These are phyloP conservation scores for Tagetes erecta DNA, from an alignment of 129 eudicot genomes.

Conservation along the genomic window DNA sequence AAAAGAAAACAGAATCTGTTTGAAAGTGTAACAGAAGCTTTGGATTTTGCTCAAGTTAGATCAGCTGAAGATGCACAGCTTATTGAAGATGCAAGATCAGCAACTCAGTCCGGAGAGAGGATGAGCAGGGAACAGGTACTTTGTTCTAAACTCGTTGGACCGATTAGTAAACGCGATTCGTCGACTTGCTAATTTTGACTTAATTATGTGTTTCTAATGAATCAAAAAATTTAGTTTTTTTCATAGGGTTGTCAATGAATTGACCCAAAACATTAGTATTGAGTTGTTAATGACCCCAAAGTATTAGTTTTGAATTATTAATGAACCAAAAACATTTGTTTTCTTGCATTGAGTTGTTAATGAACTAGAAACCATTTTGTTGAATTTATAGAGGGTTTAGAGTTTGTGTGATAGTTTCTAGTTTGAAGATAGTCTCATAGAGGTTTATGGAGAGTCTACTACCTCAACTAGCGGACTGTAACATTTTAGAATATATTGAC, in stretches of 20 bases:
- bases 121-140: conserved; percentile 85
- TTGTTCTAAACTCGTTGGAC: background rate
- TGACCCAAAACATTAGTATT: too few species aligned
- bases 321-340: background rate
- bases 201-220: too few species aligned
- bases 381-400: too few species aligned
- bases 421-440: too few species aligned
- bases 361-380: background rate
- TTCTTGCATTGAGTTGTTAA: background rate
- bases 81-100: conserved; percentile 74
- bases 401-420: too few species aligned
- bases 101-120: conserved; percentile 68
- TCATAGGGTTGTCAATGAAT: too few species aligned
- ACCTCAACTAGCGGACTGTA: too few species aligned
- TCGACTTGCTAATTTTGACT: too few species aligned
- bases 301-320: background rate
- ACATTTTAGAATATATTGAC: too few species aligned
- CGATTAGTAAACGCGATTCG: background rate
- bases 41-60: conserved; percentile 91
- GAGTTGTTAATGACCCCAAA: background rate
- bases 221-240: too few species aligned
- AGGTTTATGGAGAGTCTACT: too few species aligned
- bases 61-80: conserved; percentile 89
- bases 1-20: conserved; percentile 71
- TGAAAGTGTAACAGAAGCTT: conserved; percentile 83